Percentiles rank a stretch among this genome's conserved stretches.
These are phyloP conservation scores for Fusarium albosuccineum DNA, from an alignment of 2,329 filamentous ascomycete species.

Conservation along the genomic window DNA sequence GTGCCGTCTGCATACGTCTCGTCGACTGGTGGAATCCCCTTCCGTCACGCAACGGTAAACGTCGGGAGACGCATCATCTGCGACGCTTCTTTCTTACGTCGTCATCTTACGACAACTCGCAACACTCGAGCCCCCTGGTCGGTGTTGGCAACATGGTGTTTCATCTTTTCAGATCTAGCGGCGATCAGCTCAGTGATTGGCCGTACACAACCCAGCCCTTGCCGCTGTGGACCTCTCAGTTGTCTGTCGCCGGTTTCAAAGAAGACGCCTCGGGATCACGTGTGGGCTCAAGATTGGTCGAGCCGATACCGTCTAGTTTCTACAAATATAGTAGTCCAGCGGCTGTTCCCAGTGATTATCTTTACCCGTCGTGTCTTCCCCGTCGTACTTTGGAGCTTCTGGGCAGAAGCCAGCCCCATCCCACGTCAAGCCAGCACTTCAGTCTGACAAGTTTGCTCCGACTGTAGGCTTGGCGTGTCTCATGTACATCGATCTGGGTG, in stretches of 20 bases:
- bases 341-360: not conserved
- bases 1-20: too few relatives aligned
- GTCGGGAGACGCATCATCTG: slow-evolving; percentile 12
- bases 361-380: not conserved
- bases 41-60: slow-evolving; percentile 13
- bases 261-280: not conserved
- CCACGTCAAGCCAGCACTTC: not conserved
- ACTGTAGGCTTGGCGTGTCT: slow-evolving; percentile 35
- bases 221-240: slow-evolving; percentile 10
- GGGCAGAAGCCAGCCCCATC: too few relatives aligned
- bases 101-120: slow-evolving; percentile 31
- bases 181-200: slow-evolving; percentile 29
- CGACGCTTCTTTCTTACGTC: slow-evolving; percentile 22
- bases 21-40: not conserved
- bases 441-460: slow-evolving; percentile 14
- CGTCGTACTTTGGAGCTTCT: too few relatives aligned
- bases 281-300: not conserved
- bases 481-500: slow-evolving; percentile 29
- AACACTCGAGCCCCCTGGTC: slow-evolving; percentile 6
- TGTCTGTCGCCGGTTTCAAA: not conserved
- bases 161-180: slow-evolving; percentile 38
- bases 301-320: not conserved
- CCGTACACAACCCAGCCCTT: slow-evolving; percentile 8
- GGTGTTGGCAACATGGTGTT: slow-evolving; percentile 20
- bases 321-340: not conserved